Conservation (phyloP, 2,329 filamentous ascomycete species). For the Fusarium sp. region DNA sequence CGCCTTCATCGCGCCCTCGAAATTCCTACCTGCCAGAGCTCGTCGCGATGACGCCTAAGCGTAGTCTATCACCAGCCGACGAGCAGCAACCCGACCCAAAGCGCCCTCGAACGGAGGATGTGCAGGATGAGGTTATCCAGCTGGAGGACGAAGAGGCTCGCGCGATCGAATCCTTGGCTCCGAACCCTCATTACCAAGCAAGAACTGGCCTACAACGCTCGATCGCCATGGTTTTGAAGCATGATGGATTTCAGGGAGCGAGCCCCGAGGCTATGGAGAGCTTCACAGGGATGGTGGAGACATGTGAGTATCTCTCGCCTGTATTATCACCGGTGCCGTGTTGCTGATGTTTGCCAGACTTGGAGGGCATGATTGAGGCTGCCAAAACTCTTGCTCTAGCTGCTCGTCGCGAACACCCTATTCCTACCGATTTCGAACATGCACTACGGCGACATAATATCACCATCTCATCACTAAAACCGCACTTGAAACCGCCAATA, state of each 20-base stretch:
- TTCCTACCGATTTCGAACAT: constrained; percentile 68
- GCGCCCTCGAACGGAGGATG: constrained; percentile 40
- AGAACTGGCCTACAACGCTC: constrained; percentile 61
- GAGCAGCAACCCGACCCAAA: constrained; percentile 47
- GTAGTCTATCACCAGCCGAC: constrained; percentile 48
- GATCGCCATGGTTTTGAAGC: constrained; percentile 64
- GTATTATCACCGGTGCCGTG: too few species aligned
- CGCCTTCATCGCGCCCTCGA: constrained; percentile 5
- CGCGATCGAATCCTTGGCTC: constrained; percentile 38
- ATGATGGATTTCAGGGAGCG: constrained; percentile 68
- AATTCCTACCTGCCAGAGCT: background rate
- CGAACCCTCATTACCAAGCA: constrained; percentile 50
- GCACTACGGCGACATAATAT: constrained; percentile 64
- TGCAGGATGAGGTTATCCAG: constrained; percentile 3
- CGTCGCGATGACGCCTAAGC: constrained; percentile 52
- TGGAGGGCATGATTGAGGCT: constrained; percentile 61
- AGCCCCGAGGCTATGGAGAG: constrained; percentile 68
- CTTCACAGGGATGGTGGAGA: constrained; percentile 65
- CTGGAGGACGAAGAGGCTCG: constrained; percentile 30
- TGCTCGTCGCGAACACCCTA: constrained; percentile 63
- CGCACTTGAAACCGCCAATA: constrained; percentile 67
- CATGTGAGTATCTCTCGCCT: constrained; percentile 58
- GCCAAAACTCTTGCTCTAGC: constrained; percentile 60
- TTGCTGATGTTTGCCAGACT: constrained; percentile 53
- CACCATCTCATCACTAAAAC: constrained; percentile 61